These are phyloP conservation scores for Tremellales sp. DNA, from an alignment of 1,284 basidiomycete species.

Conservation along the genomic window DNA sequence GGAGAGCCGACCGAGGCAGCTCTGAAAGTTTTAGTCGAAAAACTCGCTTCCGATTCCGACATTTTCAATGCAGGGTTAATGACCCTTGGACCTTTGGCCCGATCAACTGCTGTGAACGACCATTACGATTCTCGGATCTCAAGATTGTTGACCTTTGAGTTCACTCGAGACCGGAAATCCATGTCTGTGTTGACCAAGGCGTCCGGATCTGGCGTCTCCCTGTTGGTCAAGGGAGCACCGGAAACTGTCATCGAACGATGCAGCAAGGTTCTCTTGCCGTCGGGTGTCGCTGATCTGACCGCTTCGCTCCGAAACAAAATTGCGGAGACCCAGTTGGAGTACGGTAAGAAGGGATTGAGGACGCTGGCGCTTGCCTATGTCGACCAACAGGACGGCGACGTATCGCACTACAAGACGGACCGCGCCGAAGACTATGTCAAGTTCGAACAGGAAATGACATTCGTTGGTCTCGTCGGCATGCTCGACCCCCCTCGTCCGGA, in stretches of 20 bases:
- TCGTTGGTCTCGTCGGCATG: constrained; percentile 96
- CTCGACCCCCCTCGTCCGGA: constrained; percentile 96
- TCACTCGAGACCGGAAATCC: constrained; percentile 96
- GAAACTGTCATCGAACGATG: constrained; percentile 91
- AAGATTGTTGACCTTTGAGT: constrained; percentile 90
- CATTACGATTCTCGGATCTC: constrained; percentile 70
- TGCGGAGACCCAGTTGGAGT: constrained; percentile 61
- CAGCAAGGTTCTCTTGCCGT: constrained; percentile 65
- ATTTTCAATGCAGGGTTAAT: constrained; percentile 56
- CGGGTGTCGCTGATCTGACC: constrained; percentile 60
- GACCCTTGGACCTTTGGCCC: constrained; percentile 58
- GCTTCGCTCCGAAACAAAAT: constrained; percentile 60
- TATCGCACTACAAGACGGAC: constrained; percentile 72
- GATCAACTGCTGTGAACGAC: constrained; percentile 79
- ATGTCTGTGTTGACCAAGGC: constrained; percentile 89
- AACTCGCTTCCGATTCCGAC: constrained; percentile 56
- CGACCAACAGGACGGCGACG: constrained; percentile 71
- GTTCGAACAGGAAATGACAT: constrained; percentile 86
- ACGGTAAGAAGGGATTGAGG: constrained; percentile 78
- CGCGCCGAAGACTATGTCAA: constrained; percentile 74
- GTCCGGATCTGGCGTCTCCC: constrained; percentile 55
- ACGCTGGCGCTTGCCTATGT: constrained; percentile 88
- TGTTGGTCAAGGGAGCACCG: constrained; percentile 93
- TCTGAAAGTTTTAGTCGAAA: constrained; percentile 88
- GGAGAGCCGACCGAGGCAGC: constrained; percentile 98